Conservation (phyloP, 805 yeast species). For the Saturnispora quitensis region DNA sequence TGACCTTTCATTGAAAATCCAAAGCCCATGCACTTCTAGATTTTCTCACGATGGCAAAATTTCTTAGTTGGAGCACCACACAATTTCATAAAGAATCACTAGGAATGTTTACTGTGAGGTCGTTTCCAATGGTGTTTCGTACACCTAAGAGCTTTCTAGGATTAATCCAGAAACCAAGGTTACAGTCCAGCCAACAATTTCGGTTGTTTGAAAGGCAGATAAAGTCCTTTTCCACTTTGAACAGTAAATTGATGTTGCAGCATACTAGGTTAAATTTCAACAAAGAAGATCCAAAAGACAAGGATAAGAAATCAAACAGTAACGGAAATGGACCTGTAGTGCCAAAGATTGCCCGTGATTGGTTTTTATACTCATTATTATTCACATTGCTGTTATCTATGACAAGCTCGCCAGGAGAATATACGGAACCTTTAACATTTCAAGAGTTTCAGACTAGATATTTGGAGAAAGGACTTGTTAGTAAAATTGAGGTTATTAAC, state of each 20-base stretch:
- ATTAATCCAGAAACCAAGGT: neutral
- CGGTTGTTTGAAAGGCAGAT: neutral
- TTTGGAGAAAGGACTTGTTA: constrained; percentile 70
- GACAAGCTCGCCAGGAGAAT: constrained; percentile 11
- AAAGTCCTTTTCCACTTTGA: constrained; percentile 13
- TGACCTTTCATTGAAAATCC: neutral
- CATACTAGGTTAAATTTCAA: constrained; percentile 8
- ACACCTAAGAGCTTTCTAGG: neutral
- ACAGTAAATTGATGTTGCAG: constrained; percentile 13
- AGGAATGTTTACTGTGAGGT: neutral
- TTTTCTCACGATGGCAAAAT: neutral
- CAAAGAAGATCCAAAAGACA: constrained; percentile 1
- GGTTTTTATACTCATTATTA: constrained; percentile 23
- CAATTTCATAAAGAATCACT: neutral
- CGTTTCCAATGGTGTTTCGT: neutral
- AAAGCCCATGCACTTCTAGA: neutral
- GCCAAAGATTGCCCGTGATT: constrained; percentile 12
- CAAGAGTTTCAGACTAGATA: constrained; percentile 79
- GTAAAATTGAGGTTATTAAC: constrained; percentile 66
- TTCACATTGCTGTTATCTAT: constrained; percentile 17
- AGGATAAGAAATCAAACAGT: constrained; percentile 7
- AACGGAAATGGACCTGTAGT: constrained; percentile 11
- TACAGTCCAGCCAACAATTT: neutral
- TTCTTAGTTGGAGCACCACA: neutral
- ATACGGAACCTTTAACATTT: constrained; percentile 54